Base-by-base conservation (phyloP, 169 alveolate genomes). In the Plasmodium reichenowi region DNA sequence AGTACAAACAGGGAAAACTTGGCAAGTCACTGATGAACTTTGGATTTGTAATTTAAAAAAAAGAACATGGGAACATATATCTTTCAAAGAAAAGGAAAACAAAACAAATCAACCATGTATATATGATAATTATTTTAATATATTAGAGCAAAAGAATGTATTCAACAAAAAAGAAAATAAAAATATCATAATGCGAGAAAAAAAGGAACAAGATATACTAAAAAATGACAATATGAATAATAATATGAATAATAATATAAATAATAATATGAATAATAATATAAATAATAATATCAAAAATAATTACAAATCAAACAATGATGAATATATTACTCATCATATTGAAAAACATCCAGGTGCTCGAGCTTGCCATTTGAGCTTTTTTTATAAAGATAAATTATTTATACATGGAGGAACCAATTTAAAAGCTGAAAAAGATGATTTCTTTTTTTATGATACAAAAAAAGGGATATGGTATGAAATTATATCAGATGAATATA, bases 361-460 rank as follows among this genome's bases (percentile, higher is more conserved):
- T n/a, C 60, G 88, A 38, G 88, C 88, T 38, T 47, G 88, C 26
- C 88, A 74, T 12, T 67, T 74, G 12, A 60, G 88, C 45, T 50
- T 59, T 74, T 43, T 58, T 7, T 32, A 60, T 52, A 15, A 74
- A 1, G 47, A 74, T 54, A 74, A 50, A 38, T 60, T 74, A n/a
- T 74, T 50, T 20, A 59, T 74, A 43, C 88, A 74, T 66, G 88
- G 88, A 20, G 88, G 88, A 17, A 74, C 88, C 8, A 38, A 74
- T 60, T 20, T 74, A 52, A 38, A 38, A 17, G 88, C 43, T 43
- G 88, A 74, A 60, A 74, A 59, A 29, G 71, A 45, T 17, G 88
- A 74, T 59, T 74, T 74, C 7, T 74, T 60, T 12, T 74, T 74
- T 54, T 74, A 60, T 47, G 88, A 74, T 74, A 3, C 47, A 12